A percentile compares a stretch with the other conserved stretches of the same genome.
phyloP scores from a whole-genome alignment of 495 filamentous ascomycete species.

The Astrothelium macrocarpum region DNA sequence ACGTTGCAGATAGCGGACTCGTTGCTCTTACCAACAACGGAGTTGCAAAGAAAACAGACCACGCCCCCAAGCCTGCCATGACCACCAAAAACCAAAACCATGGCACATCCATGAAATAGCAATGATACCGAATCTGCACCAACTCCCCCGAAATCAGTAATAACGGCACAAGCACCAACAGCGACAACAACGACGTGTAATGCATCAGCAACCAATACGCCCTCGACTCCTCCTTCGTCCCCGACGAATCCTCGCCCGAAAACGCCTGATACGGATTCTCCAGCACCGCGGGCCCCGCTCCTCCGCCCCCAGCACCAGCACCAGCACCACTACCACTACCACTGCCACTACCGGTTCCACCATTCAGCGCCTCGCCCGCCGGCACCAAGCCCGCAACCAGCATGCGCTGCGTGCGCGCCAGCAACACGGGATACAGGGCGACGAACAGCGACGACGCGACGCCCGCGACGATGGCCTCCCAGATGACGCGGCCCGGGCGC shows the following conservation, averaged over 20 bases:
- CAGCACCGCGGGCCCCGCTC: slow-evolving; percentile 10
- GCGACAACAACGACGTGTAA: slow-evolving; percentile 40
- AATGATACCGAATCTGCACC: slow-evolving; percentile 37
- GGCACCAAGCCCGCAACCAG: slow-evolving; percentile 25
- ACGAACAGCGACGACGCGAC: slow-evolving; percentile 43
- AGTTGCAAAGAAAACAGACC: slow-evolving; percentile 33
- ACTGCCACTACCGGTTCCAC: slow-evolving; percentile 10
- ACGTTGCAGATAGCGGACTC: slow-evolving; percentile 34
- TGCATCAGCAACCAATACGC: slow-evolving; percentile 42
- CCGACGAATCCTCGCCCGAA: neutral
- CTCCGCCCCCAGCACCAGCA: neutral
- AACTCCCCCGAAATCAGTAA: slow-evolving; percentile 40
- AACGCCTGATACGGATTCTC: neutral
- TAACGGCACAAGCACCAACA: slow-evolving; percentile 39
- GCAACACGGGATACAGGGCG: slow-evolving; percentile 40
- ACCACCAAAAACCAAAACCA: slow-evolving; percentile 40
- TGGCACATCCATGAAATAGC: slow-evolving; percentile 42
- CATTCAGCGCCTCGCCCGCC: slow-evolving; percentile 20
- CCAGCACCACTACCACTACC: neutral
- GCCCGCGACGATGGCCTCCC: slow-evolving; percentile 42
- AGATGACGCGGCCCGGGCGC: slow-evolving; percentile 35
- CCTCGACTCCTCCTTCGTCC: slow-evolving; percentile 34
- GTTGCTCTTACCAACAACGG: slow-evolving; percentile 35
- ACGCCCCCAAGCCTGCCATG: slow-evolving; percentile 31
- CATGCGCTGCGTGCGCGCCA: slow-evolving; percentile 38